These are phyloP conservation scores for Dichotomopilus funicola DNA, from an alignment of 2,329 filamentous ascomycete species.

Conservation along the genomic window DNA sequence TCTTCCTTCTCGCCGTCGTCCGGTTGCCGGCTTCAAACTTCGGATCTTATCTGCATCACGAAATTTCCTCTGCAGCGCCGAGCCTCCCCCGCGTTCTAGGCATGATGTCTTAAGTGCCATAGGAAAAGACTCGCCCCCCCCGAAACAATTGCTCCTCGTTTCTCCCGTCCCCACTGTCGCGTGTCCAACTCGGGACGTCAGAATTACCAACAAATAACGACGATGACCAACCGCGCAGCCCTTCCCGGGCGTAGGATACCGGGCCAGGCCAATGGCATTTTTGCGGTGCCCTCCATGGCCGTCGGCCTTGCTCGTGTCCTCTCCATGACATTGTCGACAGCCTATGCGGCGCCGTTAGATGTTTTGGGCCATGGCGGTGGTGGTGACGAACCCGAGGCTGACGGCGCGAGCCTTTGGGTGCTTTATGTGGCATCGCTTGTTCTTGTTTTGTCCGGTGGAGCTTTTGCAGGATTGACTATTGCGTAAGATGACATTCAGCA, in stretches of 20 bases:
- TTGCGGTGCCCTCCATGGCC: slow-evolving; percentile 19
- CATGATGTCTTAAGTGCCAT: no score
- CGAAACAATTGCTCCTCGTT: not conserved
- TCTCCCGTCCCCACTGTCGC: not conserved
- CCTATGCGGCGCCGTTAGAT: slow-evolving; percentile 41
- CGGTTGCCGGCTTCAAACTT: no score
- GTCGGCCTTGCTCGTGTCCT: slow-evolving; percentile 47
- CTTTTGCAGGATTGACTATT: slow-evolving; percentile 90
- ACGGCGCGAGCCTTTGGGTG: slow-evolving; percentile 67
- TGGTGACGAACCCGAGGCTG: slow-evolving; percentile 43
- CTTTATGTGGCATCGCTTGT: slow-evolving; percentile 72
- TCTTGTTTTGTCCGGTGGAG: slow-evolving; percentile 81
- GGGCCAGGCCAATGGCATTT: slow-evolving; percentile 20
- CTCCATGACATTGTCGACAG: slow-evolving; percentile 43
- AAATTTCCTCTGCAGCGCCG: no score
- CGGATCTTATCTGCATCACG: no score
- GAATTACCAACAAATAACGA: slow-evolving; percentile 8
- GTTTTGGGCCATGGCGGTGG: slow-evolving; percentile 32
- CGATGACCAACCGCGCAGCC: slow-evolving; percentile 8
- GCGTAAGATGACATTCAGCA: slow-evolving; percentile 47
- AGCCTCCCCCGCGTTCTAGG: no score
- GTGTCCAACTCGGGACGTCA: not conserved
- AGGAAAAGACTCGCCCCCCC: no score
- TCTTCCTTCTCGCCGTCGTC: no score
- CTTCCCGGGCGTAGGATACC: slow-evolving; percentile 11